phyloP scores from a whole-genome alignment of 2,329 filamentous ascomycete genomes.

The Leptographium radiaticola region DNA sequence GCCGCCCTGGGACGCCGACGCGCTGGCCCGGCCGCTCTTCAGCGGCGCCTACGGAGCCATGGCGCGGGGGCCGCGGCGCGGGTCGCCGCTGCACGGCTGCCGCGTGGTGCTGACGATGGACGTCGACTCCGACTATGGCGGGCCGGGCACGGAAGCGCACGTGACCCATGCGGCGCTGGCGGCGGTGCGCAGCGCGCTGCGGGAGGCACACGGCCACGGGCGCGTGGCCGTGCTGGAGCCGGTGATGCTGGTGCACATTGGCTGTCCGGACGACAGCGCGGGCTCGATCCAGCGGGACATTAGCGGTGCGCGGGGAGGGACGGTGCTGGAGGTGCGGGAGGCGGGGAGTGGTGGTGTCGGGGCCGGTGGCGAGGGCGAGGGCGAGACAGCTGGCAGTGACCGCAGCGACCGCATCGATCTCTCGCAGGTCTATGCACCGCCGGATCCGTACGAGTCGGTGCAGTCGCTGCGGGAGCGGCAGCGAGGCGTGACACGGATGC shows the following conservation, averaged over 20 bases:
- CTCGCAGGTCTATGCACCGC: constrained; percentile 69
- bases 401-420: constrained; percentile 44
- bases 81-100: constrained; percentile 67
- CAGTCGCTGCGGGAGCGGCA: constrained; percentile 40
- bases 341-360: constrained; percentile 20
- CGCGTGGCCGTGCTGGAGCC: constrained; percentile 72
- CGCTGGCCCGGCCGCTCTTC: constrained; percentile 46
- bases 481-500: constrained; percentile 33
- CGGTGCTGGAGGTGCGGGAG: constrained; percentile 57
- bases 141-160: constrained; percentile 53
- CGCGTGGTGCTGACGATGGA: constrained; percentile 59
- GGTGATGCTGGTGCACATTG: constrained; percentile 82
- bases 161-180: constrained; percentile 47
- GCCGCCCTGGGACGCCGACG: constrained; percentile 34
- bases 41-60: constrained; percentile 77
- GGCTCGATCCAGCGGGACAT: constrained; percentile 73
- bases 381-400: too few species aligned
- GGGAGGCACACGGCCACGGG: constrained; percentile 42
- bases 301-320: constrained; percentile 59
- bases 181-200: constrained; percentile 58
- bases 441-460: constrained; percentile 61
- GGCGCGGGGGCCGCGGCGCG: constrained; percentile 68
- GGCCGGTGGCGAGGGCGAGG: constrained; percentile 5
- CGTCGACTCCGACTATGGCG: constrained; percentile 49
- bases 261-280: constrained; percentile 68